Evolutionary conservation across 257 asterid species (phyloP), one percentile per base, ranked within the genome.

Genomic region (Forsythia viridissima): DNA sequence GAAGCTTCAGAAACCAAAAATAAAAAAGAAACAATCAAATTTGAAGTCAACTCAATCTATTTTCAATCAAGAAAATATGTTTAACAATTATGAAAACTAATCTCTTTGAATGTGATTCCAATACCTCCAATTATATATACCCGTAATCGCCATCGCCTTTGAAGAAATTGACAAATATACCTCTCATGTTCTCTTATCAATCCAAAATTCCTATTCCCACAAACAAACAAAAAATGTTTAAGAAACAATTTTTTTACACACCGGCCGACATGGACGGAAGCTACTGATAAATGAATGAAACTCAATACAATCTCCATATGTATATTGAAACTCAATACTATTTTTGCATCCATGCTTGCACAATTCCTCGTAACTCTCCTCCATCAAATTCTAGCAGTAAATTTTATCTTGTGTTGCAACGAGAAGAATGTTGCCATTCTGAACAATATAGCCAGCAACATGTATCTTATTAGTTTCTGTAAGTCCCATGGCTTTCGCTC

Each of bases 81-180:
- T 24, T 24, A 24, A 24, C 24, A 24, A 24, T 24, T 24, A 24
- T 24, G 24, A 24, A 24, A 24, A 24, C 24, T 24, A 24, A 24
- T 24, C 24, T 24, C 24, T 24, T 1, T 85, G 80, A 80, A 90
- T 89, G 80, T 89, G 88, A 87, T 86, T 94, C 98, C 98, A 94
- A 77, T 92, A 94, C 68, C 98, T 84, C 77, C 98, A 89, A 86
- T 94, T 97, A 83, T 91, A 94, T 3, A 94, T 94, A 46, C 97
- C 97, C 1, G 97, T 94, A 3, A 94, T 94, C 75, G 89, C 4
- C 91, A 94, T 81, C 39, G 89, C 96, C 86, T 90, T 91, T 4
- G 93, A 91, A 57, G 97, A 92, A 43, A 94, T 82, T 15, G 92
- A 90, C 83, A 92, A 83, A 77, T 96, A 94, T 8, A 89, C 86